These are phyloP conservation scores for Oehlia diaphana DNA, from an alignment of 192 early-diverging fungal species.

Conservation along the genomic window DNA sequence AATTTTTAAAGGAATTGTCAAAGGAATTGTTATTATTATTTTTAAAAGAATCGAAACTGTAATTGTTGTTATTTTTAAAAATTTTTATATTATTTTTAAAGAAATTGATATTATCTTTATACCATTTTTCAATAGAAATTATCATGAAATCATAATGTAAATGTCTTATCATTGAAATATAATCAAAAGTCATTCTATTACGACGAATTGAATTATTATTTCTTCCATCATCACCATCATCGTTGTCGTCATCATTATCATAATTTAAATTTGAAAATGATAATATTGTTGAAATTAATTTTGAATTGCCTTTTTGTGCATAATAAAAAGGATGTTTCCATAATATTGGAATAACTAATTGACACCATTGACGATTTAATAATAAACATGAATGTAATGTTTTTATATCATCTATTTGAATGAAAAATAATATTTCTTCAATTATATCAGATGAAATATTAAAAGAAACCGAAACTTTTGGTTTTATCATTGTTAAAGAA, in stretches of 20 bases:
- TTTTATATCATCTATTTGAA: neutral
- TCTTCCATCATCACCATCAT: too few species aligned
- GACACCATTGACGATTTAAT: neutral
- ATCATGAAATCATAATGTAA: slow-evolving; percentile 10
- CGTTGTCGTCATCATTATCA: too few species aligned
- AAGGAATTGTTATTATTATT: too few species aligned
- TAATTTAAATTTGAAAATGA: neutral
- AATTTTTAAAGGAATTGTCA: too few species aligned
- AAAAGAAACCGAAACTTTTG: neutral
- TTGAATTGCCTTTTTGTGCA: neutral
- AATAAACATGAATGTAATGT: neutral
- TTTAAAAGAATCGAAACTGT: too few species aligned
- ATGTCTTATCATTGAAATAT: neutral
- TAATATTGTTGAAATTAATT: neutral
- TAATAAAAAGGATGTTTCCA: slow-evolving; percentile 1
- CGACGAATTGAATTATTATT: too few species aligned
- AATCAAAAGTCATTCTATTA: neutral
- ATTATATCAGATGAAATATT: neutral
- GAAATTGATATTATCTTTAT: too few species aligned
- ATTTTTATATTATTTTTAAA: too few species aligned
- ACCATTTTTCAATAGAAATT: neutral
- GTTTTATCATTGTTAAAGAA: neutral
- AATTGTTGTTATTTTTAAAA: too few species aligned
- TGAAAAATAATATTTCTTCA: neutral
- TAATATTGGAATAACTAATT: neutral